These are phyloP conservation scores for Wallacemonas sp. DNA, from an alignment of 208 protist species.

Conservation along the genomic window DNA sequence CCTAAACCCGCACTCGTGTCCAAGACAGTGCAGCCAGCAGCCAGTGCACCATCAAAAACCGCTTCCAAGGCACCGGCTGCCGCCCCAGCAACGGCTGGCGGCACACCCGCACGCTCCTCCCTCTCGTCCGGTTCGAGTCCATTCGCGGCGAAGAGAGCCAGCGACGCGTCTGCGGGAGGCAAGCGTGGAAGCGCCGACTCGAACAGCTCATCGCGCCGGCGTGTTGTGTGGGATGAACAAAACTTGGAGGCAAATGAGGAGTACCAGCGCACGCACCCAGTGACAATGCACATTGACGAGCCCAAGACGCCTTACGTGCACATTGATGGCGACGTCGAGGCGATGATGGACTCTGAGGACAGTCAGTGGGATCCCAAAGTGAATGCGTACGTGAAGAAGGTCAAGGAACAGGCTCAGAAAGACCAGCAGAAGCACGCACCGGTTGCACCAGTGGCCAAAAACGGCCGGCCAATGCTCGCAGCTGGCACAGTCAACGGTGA, in stretches of 20 bases:
- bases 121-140: not conserved
- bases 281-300: constrained; percentile 84
- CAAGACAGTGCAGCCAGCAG: too few relatives aligned
- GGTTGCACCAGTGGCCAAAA: constrained; percentile 46
- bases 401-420: constrained; percentile 48
- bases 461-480: constrained; percentile 65
- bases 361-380: constrained; percentile 63
- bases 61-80: too few relatives aligned
- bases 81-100: not conserved
- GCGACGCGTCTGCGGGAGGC: not conserved
- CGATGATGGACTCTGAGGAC: constrained; percentile 10
- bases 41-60: too few relatives aligned
- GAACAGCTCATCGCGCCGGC: not conserved
- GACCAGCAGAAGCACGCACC: constrained; percentile 22
- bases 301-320: constrained; percentile 85
- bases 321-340: constrained; percentile 42
- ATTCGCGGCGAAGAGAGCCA: not conserved
- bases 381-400: constrained; percentile 57
- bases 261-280: constrained; percentile 79
- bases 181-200: not conserved
- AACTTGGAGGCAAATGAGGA: constrained; percentile 82
- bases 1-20: too few relatives aligned
- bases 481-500: constrained; percentile 49
- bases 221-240: constrained; percentile 79
- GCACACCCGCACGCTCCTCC: not conserved